Evolutionary conservation across 768 basidiomycete genomes (phyloP), one percentile per base, ranked within the genome.

Genomic region (Suillus sp.): DNA sequence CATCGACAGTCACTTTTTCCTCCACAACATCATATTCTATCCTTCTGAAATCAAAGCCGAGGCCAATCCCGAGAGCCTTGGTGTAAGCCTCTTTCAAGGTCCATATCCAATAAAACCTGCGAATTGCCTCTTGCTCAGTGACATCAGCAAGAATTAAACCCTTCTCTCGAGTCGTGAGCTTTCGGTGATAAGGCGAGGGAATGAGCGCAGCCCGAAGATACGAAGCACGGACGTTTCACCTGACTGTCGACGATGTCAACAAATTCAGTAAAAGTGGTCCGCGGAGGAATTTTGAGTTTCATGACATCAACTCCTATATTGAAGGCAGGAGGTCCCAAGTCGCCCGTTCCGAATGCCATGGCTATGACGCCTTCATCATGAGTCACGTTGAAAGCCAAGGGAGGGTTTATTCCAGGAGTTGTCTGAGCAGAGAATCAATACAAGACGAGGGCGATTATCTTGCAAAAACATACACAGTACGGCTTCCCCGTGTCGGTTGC

Each of bases 61-160:
- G 83, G 0, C 93, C 93, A 38, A 90, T 71, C 0, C 94, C 94
- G 38, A 95, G 81, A 2, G 92, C 91, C 76, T 95, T 96, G 7
- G 91, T 93, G 73, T 94, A 95, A 4, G 94, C 93, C 73, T 96
- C 93, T 75, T 96, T 96, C 72, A 92, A 76, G 8, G 94, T 94
- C 93, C 93, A 95, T 66, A 93, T 84, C 81, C 88, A 88, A 70
- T 90, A 92, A 73, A 95, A 90, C 18, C 79, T 77, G 50, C 79
- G 78, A n/a, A 91, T 75, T 3, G 81, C 83, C 64, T 88, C 85
- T 9, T 76, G 71, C 63, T 81, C 73, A 32, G 84, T 74, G 8
- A 81, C 69, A 11, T 79, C 77, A 16, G 78, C 72, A 16, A 77
- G 69, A 50, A 81, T 65, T 5, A 70, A 47, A 5, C 57, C 62